Evolutionary conservation across 768 basidiomycete genomes (phyloP).

Genomic region (Boletus reticulatus): DNA sequence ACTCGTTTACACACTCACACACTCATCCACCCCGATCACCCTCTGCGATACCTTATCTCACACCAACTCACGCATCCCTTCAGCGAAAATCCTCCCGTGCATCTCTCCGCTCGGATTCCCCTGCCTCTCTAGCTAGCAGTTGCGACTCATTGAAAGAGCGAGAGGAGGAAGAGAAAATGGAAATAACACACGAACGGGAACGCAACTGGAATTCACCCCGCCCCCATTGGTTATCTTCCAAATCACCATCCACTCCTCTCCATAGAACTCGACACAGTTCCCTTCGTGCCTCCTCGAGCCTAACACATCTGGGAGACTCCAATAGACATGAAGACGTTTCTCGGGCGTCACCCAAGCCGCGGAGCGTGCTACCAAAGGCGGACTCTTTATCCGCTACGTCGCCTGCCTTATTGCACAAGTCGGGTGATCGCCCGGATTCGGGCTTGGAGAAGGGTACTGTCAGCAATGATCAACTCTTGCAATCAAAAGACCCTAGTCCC

Average conservation of each 20-base stretch:
- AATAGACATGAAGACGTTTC: slow-evolving; percentile 6
- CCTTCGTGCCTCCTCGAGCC: slow-evolving; percentile 21
- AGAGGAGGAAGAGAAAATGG: slow-evolving; percentile 31
- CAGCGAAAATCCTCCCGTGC: slow-evolving; percentile 35
- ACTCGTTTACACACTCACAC: slow-evolving; percentile 34
- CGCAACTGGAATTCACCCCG: slow-evolving; percentile 72
- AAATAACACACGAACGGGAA: slow-evolving; percentile 51
- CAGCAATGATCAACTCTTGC: background rate
- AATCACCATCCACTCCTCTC: slow-evolving; percentile 16
- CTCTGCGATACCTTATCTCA: slow-evolving; percentile 36
- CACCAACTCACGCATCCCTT: slow-evolving; percentile 30
- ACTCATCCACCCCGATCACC: slow-evolving; percentile 40
- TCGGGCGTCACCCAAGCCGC: background rate
- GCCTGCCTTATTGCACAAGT: background rate
- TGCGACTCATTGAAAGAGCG: slow-evolving; percentile 34
- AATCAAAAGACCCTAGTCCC: slow-evolving; percentile 7
- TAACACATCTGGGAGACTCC: slow-evolving; percentile 9
- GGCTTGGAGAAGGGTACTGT: background rate
- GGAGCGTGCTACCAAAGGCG: background rate
- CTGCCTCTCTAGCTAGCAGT: slow-evolving; percentile 37
- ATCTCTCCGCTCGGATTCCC: slow-evolving; percentile 41
- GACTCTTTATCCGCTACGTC: background rate
- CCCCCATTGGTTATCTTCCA: slow-evolving; percentile 47
- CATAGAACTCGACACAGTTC: slow-evolving; percentile 4
- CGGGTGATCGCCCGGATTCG: slow-evolving; percentile 1